Conservation (phyloP, 306 rosid genomes). For the Luffa aegyptiaca region DNA sequence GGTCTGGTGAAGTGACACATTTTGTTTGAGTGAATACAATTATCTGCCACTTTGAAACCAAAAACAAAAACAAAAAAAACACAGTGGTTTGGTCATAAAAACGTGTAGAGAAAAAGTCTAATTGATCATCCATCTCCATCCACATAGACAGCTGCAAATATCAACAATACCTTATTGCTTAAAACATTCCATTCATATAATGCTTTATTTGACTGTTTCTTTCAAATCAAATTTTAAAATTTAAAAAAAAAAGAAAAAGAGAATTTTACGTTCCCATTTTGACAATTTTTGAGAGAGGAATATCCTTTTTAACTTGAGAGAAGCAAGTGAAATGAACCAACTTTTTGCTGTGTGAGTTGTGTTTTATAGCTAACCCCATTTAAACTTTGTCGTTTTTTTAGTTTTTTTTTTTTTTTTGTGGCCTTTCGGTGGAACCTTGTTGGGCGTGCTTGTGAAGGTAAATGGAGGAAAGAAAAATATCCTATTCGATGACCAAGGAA, state of each 20-base stretch:
- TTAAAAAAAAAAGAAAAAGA: background rate
- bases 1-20: background rate
- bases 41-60: background rate
- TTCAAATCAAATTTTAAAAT: background rate
- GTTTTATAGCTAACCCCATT: conserved; percentile 7
- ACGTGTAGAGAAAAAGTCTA: conserved; percentile 23
- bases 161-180: background rate
- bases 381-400: background rate
- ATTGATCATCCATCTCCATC: background rate
- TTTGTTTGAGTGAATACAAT: background rate
- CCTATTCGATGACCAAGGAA: background rate
- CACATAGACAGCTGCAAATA: background rate
- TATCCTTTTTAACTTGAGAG: background rate
- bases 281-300: background rate
- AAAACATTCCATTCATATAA: background rate
- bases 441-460: background rate
- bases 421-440: background rate
- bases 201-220: background rate
- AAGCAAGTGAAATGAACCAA: background rate
- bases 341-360: background rate
- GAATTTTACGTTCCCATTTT: background rate
- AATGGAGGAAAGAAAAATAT: background rate
- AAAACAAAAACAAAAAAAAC: background rate
- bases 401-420: background rate
- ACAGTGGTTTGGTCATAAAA: conserved; percentile 14